Percentiles rank a stretch among this genome's conserved stretches.
phyloP scores from a whole-genome alignment of 305 asterid genomes.

The Fraxinus baroniana region DNA sequence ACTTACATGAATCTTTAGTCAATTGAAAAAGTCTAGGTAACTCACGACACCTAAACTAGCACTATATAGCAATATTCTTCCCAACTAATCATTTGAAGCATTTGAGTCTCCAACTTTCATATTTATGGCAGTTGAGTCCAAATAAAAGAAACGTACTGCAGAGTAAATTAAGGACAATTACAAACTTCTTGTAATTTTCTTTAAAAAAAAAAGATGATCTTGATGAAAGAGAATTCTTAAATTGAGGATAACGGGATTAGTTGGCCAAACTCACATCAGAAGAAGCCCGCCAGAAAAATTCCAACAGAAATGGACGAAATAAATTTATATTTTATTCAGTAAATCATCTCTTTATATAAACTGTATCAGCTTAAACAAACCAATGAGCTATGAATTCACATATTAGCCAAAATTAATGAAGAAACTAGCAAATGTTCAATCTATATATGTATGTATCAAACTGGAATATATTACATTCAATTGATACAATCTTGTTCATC shows the following conservation, averaged over 20 bases:
- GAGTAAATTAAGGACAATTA: neutral
- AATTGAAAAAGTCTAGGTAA: neutral
- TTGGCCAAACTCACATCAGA: neutral
- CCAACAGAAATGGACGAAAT: neutral
- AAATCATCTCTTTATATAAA: neutral
- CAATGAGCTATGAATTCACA: neutral
- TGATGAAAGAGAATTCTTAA: neutral
- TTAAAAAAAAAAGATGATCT: neutral
- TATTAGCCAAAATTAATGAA: neutral
- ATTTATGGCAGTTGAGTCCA: neutral
- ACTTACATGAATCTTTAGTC: neutral
- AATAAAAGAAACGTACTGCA: neutral
- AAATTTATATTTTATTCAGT: neutral
- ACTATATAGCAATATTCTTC: neutral
- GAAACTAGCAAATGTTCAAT: neutral
- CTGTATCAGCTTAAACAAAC: neutral
- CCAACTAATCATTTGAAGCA: neutral
- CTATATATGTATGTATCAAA: neutral
- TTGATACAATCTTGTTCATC: constrained; percentile 15
- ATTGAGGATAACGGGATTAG: neutral
- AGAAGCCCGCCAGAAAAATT: neutral
- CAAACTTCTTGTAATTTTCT: neutral
- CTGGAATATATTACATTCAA: neutral
- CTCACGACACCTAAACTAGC: neutral
- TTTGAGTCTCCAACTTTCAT: neutral